A percentile compares a stretch with the other conserved stretches of the same genome.
Evolutionary conservation across 257 asterid species (phyloP).

Genomic region (Leptodermis oblonga): DNA sequence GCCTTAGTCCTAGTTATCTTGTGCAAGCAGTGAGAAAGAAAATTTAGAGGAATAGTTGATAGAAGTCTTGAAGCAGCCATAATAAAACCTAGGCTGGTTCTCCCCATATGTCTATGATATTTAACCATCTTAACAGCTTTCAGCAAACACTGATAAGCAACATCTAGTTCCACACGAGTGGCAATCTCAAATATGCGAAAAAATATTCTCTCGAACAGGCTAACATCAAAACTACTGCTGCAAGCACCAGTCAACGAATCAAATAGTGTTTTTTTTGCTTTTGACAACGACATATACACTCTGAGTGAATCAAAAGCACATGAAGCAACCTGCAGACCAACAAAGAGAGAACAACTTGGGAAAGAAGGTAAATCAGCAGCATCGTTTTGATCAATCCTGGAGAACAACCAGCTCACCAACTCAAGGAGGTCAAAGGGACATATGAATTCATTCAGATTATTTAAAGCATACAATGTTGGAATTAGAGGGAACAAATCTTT

Average conservation of each 20-base stretch:
- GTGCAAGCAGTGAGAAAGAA: constrained; percentile 57
- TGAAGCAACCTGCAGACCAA: constrained; percentile 61
- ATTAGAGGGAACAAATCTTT: constrained; percentile 45
- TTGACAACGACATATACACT: constrained; percentile 34
- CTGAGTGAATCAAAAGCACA: constrained; percentile 52
- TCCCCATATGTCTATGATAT: constrained; percentile 35
- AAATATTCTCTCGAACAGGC: constrained; percentile 46
- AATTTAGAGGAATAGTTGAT: constrained; percentile 42
- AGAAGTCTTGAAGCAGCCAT: constrained; percentile 59
- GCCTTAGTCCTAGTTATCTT: constrained; percentile 47
- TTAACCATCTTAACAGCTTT: constrained; percentile 61
- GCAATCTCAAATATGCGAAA: constrained; percentile 46
- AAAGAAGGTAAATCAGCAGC: constrained; percentile 28
- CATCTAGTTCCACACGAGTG: constrained; percentile 43
- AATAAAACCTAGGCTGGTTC: constrained; percentile 33
- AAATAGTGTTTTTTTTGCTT: constrained; percentile 18
- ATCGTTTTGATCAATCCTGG: constrained; percentile 43
- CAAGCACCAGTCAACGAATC: constrained; percentile 29
- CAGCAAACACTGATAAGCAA: constrained; percentile 63
- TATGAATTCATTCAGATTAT: constrained; percentile 23
- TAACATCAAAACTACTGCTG: constrained; percentile 35
- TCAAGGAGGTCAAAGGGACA: constrained; percentile 34
- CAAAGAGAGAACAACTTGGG: constrained; percentile 38
- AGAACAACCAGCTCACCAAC: constrained; percentile 56
- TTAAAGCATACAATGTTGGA: constrained; percentile 31